These are phyloP conservation scores for Aquilaria agallochum DNA, from an alignment of 441 rosid genomes.

Conservation along the genomic window DNA sequence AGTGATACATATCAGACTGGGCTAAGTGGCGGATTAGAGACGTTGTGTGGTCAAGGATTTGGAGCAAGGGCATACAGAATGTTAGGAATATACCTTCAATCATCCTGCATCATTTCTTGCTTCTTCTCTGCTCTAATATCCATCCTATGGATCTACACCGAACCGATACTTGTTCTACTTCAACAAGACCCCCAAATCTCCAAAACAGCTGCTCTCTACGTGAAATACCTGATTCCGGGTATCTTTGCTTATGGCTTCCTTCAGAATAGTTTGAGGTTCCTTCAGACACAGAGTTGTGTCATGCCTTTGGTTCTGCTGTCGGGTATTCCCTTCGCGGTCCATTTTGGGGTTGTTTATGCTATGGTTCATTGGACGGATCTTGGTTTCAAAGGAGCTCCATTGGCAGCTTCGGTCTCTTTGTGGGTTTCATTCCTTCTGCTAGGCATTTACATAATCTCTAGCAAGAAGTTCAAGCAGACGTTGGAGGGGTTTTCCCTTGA, in stretches of 20 bases:
- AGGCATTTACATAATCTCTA: conserved; percentile 34
- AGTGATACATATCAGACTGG: conserved; percentile 34
- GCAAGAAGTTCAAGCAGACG: conserved; percentile 42
- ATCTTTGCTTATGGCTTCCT: conserved; percentile 64
- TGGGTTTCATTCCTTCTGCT: conserved; percentile 52
- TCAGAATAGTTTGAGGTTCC: conserved; percentile 61
- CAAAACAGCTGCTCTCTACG: conserved; percentile 42
- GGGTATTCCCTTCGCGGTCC: conserved; percentile 33
- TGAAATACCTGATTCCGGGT: conserved; percentile 62
- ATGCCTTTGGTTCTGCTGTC: conserved; percentile 47
- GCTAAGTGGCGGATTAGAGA: conserved; percentile 77
- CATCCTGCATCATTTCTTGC: conserved; percentile 62
- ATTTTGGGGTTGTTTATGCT: conserved; percentile 37
- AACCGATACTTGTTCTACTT: conserved; percentile 41
- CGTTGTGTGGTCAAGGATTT: conserved; percentile 84
- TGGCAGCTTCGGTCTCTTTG: conserved; percentile 67
- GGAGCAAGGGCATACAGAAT: conserved; percentile 54
- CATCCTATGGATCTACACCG: conserved; percentile 50
- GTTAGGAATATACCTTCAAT: conserved; percentile 67
- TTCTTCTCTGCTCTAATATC: conserved; percentile 42
- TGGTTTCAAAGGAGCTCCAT: conserved; percentile 63
- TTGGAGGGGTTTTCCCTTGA: conserved; percentile 59
- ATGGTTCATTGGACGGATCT: conserved; percentile 43
- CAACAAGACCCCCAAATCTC: conserved; percentile 55
- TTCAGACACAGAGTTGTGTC: conserved; percentile 69